Percentiles rank a stretch among this genome's conserved stretches.
Conservation (phyloP, 1,284 basidiomycete genomes). For the Phylloboletellus chloephorus region DNA sequence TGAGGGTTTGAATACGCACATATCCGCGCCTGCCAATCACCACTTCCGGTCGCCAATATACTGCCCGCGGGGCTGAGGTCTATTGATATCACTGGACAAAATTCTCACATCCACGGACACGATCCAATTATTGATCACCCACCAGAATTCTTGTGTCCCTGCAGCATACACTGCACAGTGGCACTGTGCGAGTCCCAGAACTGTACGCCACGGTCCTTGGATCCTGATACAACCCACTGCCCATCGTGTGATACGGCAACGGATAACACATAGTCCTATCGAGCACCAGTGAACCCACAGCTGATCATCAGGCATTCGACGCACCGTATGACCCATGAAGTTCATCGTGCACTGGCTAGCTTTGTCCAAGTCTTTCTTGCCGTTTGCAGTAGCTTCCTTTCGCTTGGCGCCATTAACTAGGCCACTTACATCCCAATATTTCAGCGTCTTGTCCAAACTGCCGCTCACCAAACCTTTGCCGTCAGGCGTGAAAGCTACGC, state of each 20-base stretch:
- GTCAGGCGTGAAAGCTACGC: conserved; percentile 85
- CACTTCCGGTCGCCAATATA: conserved; percentile 80
- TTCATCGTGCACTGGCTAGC: conserved; percentile 63
- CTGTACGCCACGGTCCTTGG: conserved; percentile 85
- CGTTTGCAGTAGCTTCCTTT: conserved; percentile 39
- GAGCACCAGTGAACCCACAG: conserved; percentile 6
- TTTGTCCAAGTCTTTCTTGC: conserved; percentile 32
- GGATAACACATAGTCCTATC: conserved; percentile 71
- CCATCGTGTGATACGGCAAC: conserved; percentile 82
- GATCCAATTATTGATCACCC: conserved; percentile 7
- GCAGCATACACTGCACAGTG: conserved; percentile 76
- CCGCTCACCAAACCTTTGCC: conserved; percentile 77
- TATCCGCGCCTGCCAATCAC: conserved; percentile 80
- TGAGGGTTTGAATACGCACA: conserved; percentile 43
- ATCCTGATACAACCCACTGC: conserved; percentile 85
- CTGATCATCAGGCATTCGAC: conserved; percentile 17
- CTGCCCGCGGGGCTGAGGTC: conserved; percentile 73
- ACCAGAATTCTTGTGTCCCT: conserved; percentile 88
- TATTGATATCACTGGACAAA: conserved; percentile 69
- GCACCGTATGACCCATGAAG: conserved; percentile 80
- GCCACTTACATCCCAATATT: conserved; percentile 77
- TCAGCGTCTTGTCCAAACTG: conserved; percentile 82
- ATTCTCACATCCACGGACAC: conserved; percentile 14
- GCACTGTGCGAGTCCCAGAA: conserved; percentile 81
- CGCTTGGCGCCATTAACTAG: conserved; percentile 37